Percentiles rank a stretch among this genome's conserved stretches.
phyloP scores from a whole-genome alignment of 768 basidiomycete genomes.

The Naganishia vaughanmartiniae region DNA sequence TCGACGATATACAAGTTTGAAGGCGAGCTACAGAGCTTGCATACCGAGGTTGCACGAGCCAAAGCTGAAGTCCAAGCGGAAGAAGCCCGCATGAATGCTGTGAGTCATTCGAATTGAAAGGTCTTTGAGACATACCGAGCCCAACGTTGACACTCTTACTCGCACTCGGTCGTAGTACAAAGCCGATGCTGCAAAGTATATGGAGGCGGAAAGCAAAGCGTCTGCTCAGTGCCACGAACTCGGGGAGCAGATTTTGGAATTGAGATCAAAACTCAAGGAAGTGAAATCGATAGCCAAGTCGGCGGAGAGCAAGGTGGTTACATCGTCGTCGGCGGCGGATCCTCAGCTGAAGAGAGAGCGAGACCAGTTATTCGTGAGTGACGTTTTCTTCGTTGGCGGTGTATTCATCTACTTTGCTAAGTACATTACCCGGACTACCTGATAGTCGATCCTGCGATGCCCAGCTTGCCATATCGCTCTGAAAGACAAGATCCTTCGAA shows the following conservation, averaged over 20 bases:
- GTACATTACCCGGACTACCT: too few species aligned
- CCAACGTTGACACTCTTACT: too few species aligned
- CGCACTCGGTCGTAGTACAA: background rate
- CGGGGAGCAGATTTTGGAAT: constrained; percentile 12
- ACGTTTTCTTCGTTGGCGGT: background rate
- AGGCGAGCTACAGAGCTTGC: constrained; percentile 37
- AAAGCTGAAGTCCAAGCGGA: constrained; percentile 29
- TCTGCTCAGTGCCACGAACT: constrained; percentile 24
- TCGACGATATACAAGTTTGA: constrained; percentile 43
- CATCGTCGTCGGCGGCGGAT: constrained; percentile 5
- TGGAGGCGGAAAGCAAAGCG: constrained; percentile 26
- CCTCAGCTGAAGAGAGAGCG: constrained; percentile 29
- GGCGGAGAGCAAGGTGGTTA: constrained; percentile 24
- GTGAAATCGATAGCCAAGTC: constrained; percentile 15
- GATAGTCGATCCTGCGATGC: constrained; percentile 30
- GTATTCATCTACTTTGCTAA: background rate
- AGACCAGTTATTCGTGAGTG: constrained; percentile 34
- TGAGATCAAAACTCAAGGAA: constrained; percentile 10
- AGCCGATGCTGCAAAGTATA: constrained; percentile 15
- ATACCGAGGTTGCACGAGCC: constrained; percentile 16
- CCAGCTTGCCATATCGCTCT: constrained; percentile 28
- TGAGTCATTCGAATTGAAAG: background rate
- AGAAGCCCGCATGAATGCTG: constrained; percentile 21
- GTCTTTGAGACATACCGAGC: background rate
- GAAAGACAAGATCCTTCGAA: constrained; percentile 29